phyloP scores from a whole-genome alignment of 192 early-diverging fungal genomes.

The Cladochytrium replicatum region DNA sequence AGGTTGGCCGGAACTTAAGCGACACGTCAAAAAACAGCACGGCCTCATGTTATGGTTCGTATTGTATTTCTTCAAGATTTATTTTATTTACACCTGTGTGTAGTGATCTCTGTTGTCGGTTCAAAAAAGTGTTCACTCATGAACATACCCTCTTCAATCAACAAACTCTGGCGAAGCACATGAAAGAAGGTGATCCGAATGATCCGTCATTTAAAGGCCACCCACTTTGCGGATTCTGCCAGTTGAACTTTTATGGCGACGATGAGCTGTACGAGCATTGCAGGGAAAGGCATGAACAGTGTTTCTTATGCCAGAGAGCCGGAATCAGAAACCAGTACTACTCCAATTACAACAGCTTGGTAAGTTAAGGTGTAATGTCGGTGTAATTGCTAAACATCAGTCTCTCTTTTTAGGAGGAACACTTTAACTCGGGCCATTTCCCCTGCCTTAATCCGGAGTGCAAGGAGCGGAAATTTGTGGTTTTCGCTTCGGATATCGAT shows the following conservation, averaged over 20 bases:
- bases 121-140: slow-evolving; percentile 89
- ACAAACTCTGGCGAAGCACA: slow-evolving; percentile 66
- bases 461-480: slow-evolving; percentile 90
- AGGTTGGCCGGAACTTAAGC: slow-evolving; percentile 78
- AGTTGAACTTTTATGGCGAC: slow-evolving; percentile 68
- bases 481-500: slow-evolving; percentile 87
- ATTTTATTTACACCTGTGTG: slow-evolving; percentile 4
- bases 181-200: slow-evolving; percentile 52
- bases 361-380: slow-evolving; percentile 22
- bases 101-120: slow-evolving; percentile 77
- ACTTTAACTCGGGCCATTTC: slow-evolving; percentile 75
- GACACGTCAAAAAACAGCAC: slow-evolving; percentile 71
- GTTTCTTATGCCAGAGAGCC: slow-evolving; percentile 69
- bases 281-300: slow-evolving; percentile 85
- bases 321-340: slow-evolving; percentile 81
- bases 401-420: slow-evolving; percentile 38
- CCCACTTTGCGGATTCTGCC: slow-evolving; percentile 86
- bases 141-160: slow-evolving; percentile 81
- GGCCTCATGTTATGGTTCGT: slow-evolving; percentile 64
- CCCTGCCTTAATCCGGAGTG: slow-evolving; percentile 71
- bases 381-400: not conserved
- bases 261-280: slow-evolving; percentile 97
- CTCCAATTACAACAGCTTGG: slow-evolving; percentile 67
- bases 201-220: slow-evolving; percentile 61
- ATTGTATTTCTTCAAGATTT: not conserved